Base-by-base conservation (phyloP, 1,284 basidiomycete species). In the Apiotrichum gracile region DNA sequence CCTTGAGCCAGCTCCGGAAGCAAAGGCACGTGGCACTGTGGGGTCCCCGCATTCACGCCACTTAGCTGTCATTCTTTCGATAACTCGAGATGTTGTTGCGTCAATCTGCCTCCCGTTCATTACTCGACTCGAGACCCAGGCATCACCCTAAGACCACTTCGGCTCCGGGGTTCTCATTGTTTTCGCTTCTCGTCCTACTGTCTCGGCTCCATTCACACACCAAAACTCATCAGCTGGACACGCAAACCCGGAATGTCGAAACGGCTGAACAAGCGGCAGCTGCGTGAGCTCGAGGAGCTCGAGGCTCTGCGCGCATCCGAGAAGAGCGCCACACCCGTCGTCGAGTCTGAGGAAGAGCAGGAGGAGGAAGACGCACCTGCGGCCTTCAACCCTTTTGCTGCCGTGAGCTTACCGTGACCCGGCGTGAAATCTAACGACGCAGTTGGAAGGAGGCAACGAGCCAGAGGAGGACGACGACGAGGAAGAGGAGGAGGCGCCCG, bases 201-300 rank as follows among this genome's bases (percentile, higher is more conserved):
- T 35, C n/a, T 38, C 37, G n/a, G 19, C 34, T 17, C 4, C 37
- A 38, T 12, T 7, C 19, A 7, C 19, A n/a, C 37, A 17, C 3
- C 37, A 38, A 9, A 14, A 35, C 34, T 7, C 34, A 38, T 9
- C 8, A 38, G 10, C n/a, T 8, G n/a, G 8, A 19, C 37, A 10
- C 19, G 2, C 5, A 9, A 38, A 21, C 6, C 8, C 29, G 29
- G 8, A 27, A 79, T 78, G 77, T 71, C 75, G 14, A 78, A 77
- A 39, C 63, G 78, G 29, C 64, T 78, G 19, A 92, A 83, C 75
- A 93, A 90, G 73, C 80, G 91, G 44, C 89, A 92, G 68, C 85
- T 90, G 64, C 78, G 90, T 41, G 88, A 91, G 66, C 79, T 83
- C 22, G 87, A 91, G 57, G 88, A 92, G 66, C 81, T 77, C 17